A percentile compares a stretch with the other conserved stretches of the same genome.
Conservation (phyloP, 2,329 filamentous ascomycete genomes). For the Sarocladiaceae sp. region DNA sequence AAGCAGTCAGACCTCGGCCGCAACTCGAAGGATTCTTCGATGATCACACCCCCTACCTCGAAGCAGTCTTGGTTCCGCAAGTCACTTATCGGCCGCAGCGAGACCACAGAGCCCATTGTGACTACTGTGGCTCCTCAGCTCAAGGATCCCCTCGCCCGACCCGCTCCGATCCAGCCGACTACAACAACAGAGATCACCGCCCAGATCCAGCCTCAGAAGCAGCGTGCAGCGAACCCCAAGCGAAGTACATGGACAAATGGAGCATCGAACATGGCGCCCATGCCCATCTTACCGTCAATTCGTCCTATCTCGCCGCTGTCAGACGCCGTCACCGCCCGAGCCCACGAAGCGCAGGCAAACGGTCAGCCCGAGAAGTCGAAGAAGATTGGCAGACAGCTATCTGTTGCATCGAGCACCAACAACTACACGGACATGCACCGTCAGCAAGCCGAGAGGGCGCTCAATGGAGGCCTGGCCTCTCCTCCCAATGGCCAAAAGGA, state of each 20-base stretch:
- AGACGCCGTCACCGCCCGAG: slow-evolving; percentile 86
- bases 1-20: slow-evolving; percentile 84
- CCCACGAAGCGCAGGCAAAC: slow-evolving; percentile 49
- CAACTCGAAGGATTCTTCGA: slow-evolving; percentile 31
- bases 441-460: slow-evolving; percentile 83
- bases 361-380: slow-evolving; percentile 63
- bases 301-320: slow-evolving; percentile 94
- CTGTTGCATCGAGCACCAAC: slow-evolving; percentile 85
- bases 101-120: slow-evolving; percentile 58
- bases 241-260: slow-evolving; percentile 93
- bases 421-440: slow-evolving; percentile 88
- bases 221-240: slow-evolving; percentile 59
- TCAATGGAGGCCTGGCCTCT: slow-evolving; percentile 79
- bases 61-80: slow-evolving; percentile 98
- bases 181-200: slow-evolving; percentile 32
- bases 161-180: slow-evolving; percentile 27
- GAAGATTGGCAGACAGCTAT: slow-evolving; percentile 94
- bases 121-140: slow-evolving; percentile 32
- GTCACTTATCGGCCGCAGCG: slow-evolving; percentile 79
- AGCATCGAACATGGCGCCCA: slow-evolving; percentile 74
- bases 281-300: slow-evolving; percentile 94
- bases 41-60: slow-evolving; percentile 54
- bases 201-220: slow-evolving; percentile 31
- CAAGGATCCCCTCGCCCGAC: slow-evolving; percentile 43
- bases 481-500: slow-evolving; percentile 81